These are phyloP conservation scores for Lactarius trivialis DNA, from an alignment of 768 basidiomycete genomes.

Conservation along the genomic window DNA sequence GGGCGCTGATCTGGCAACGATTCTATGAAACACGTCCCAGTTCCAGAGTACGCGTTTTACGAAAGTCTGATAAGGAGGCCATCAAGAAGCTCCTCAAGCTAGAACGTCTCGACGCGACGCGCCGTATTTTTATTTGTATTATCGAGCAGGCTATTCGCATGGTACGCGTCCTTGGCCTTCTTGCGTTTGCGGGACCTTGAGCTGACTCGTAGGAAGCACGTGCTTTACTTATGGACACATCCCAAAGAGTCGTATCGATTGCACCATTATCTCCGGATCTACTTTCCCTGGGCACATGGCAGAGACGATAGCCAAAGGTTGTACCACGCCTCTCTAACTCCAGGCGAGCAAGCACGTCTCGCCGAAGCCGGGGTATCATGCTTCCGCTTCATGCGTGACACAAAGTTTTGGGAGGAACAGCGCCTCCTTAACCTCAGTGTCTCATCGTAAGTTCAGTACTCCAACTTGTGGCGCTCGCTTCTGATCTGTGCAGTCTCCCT, in stretches of 20 bases:
- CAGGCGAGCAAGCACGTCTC: conserved; percentile 15
- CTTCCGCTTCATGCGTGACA: conserved; percentile 14
- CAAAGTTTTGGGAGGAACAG: conserved; percentile 17
- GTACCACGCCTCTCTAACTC: conserved; percentile 5
- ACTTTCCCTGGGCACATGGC: conserved; percentile 20
- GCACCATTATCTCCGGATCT: conserved; percentile 16
- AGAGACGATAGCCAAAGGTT: conserved; percentile 6
- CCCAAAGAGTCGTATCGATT: conserved; percentile 15
- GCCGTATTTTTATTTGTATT: conserved; percentile 9
- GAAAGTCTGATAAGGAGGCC: conserved; percentile 9
- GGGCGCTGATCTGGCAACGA: conserved; percentile 15
- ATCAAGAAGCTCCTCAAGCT: conserved; percentile 17
- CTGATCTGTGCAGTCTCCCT: conserved; percentile 11
- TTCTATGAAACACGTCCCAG: conserved; percentile 13
- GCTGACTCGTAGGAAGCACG: conserved; percentile 5
- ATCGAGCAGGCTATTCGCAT: conserved; percentile 11
- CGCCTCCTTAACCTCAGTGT: conserved; percentile 2
- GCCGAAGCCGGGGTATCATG: conserved; percentile 11
- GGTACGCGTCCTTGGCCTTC: neutral
- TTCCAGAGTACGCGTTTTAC: conserved; percentile 16
- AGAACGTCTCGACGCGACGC: conserved; percentile 11
- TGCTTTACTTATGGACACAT: conserved; percentile 19
- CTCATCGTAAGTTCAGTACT: neutral
- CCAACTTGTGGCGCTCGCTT: neutral
- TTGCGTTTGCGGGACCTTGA: neutral